Evolutionary conservation across 176 grass and related monocot genomes (phyloP).

Genomic region (Musa beccarii): DNA sequence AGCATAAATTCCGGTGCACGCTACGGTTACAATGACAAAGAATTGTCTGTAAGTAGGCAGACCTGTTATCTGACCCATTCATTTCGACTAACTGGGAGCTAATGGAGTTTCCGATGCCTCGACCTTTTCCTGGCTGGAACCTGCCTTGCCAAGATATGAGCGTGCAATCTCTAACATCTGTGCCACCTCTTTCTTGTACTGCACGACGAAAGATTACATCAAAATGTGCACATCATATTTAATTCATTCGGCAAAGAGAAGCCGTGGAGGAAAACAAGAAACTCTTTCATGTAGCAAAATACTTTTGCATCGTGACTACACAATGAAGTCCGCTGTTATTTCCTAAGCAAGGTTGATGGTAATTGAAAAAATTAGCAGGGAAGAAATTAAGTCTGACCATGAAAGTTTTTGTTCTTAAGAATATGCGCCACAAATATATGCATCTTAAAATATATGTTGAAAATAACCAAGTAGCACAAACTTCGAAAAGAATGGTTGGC

Average conservation of each 20-base stretch:
- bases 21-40: neutral
- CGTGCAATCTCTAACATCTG: slow-evolving; percentile 61
- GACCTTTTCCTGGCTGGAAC: slow-evolving; percentile 22
- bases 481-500: too few relatives aligned
- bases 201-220: neutral
- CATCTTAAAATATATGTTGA: too few relatives aligned
- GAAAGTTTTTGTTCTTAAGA: too few relatives aligned
- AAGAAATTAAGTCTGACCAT: too few relatives aligned
- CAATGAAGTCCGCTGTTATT: too few relatives aligned
- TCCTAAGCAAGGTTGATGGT: too few relatives aligned
- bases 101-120: slow-evolving; percentile 1
- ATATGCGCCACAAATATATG: too few relatives aligned
- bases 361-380: too few relatives aligned
- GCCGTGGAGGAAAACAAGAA: too few relatives aligned
- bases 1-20: neutral
- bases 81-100: neutral
- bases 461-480: too few relatives aligned
- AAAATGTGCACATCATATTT: neutral
- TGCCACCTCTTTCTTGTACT: slow-evolving; percentile 71
- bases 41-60: neutral
- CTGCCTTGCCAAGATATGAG: slow-evolving; percentile 37
- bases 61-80: too few relatives aligned
- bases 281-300: neutral
- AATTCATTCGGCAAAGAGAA: neutral
- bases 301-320: too few relatives aligned